Base-by-base conservation (phyloP, 768 basidiomycete genomes). In the Auriscalpium vulgare region DNA sequence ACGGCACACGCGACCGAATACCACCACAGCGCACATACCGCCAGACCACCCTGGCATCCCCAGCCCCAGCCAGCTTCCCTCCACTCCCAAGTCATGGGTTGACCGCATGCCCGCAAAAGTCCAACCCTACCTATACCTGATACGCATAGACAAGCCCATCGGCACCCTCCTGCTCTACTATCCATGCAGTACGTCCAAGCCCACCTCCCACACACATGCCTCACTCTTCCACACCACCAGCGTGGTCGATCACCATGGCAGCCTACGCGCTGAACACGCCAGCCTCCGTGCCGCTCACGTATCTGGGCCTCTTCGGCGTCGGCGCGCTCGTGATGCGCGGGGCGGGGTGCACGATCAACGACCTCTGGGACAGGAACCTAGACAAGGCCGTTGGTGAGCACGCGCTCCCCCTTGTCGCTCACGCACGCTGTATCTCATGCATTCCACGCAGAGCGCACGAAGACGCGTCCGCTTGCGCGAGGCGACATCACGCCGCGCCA, bases 211-310 rank as follows among this genome's bases (percentile, higher is more conserved):
- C 19, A 35, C 17, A 8, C 10, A 29, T 34, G 23, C 14, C 7
- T 13, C 19, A 29, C 4, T 1, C 48, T 53, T 14, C n/a, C n/a
- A 16, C 37, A 54, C 47, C 35, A n/a, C 14, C 55, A 99, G 97
- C 94, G 8, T 99, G 97, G 97, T 92, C 93, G 10, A 97, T 99
- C 65, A 91, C 92, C 8, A 95, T 99, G 90, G 93, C 93, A 0
- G 84, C 91, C 2, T 95, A 94, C 63, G 85, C 90, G 10, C 71
- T 83, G 8, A 75, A 85, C 19, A 74, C 80, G 5, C 88, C 93
- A 0, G 74, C 79, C 47, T 78, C 81, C 2, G 79, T 77, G 0
- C 88, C 91, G 14, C 66, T 92, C 53, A 84, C 80, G 16, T 95
- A 93, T 66, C 74, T 91, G 48, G 72, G 81, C 37, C 74, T 98